These are phyloP conservation scores for Cyclostephanos invisitatus DNA, from an alignment of 108 stramenopile genomes.

Conservation along the genomic window DNA sequence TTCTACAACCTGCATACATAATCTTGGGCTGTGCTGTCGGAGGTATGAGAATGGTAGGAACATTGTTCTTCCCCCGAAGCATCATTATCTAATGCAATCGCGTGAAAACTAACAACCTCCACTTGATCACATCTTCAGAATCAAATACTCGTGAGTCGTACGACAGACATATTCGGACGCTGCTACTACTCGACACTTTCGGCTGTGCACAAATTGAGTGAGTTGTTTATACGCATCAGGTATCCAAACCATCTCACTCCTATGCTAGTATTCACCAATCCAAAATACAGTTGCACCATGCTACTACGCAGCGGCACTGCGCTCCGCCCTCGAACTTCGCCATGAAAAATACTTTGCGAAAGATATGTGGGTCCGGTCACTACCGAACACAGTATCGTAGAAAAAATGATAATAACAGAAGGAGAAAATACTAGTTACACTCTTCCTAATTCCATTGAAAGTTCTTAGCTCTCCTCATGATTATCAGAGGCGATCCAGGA, in stretches of 20 bases:
- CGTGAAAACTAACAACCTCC: not conserved
- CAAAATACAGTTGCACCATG: conserved; percentile 22
- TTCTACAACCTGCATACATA: conserved; percentile 22
- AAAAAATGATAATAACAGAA: too few relatives aligned
- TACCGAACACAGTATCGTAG: not conserved
- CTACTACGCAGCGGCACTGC: conserved; percentile 29
- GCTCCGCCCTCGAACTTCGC: conserved; percentile 25
- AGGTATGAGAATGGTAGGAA: conserved; percentile 30
- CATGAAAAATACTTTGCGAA: conserved; percentile 26
- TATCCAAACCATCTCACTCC: not conserved
- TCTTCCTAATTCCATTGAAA: too few relatives aligned
- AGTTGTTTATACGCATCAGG: not conserved
- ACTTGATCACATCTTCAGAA: not conserved
- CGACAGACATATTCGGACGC: conserved; percentile 20
- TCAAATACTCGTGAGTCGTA: conserved; percentile 22
- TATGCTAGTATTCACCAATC: not conserved
- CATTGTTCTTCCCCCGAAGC: not conserved
- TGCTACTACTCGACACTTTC: conserved; percentile 21
- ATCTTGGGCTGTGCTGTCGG: conserved; percentile 14
- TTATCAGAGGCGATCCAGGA: not conserved
- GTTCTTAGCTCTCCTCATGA: too few relatives aligned
- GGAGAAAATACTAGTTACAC: too few relatives aligned
- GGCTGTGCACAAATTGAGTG: conserved; percentile 30
- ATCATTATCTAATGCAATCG: not conserved
- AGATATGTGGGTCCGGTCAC: conserved; percentile 23